Conservation (phyloP, 805 yeast species). For the Myxozyma monticola region DNA sequence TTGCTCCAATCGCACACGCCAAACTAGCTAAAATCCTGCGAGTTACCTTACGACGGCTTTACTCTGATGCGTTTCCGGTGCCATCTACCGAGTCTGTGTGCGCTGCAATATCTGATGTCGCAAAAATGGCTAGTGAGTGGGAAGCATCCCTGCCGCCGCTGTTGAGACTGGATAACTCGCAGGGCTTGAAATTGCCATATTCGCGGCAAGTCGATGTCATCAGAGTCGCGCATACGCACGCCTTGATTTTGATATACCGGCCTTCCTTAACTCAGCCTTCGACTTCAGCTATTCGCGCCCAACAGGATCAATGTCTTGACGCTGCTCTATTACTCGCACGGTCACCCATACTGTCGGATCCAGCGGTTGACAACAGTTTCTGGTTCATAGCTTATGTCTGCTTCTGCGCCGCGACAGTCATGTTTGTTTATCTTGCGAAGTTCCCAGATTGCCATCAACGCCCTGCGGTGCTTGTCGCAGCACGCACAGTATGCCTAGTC, state of each 20-base stretch:
- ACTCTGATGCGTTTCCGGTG: too few relatives aligned
- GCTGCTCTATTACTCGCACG: conserved; percentile 20
- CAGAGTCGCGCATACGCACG: conserved; percentile 23
- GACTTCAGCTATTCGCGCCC: too few relatives aligned
- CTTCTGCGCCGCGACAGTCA: conserved; percentile 26
- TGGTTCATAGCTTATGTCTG: conserved; percentile 22
- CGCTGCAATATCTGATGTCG: too few relatives aligned
- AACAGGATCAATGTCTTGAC: conserved; percentile 22
- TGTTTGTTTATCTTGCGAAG: conserved; percentile 26
- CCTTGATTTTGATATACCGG: conserved; percentile 22
- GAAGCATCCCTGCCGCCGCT: conserved; percentile 14
- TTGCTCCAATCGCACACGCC: conserved; percentile 25
- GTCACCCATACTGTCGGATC: too few relatives aligned
- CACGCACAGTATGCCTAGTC: conserved; percentile 17
- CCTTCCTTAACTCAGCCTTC: conserved; percentile 16
- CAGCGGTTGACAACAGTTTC: conserved; percentile 1
- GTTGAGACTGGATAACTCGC: background rate
- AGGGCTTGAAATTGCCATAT: conserved; percentile 15
- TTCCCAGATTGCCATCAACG: conserved; percentile 6
- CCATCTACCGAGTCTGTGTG: too few relatives aligned
- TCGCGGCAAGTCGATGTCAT: conserved; percentile 20
- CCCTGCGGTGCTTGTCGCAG: conserved; percentile 5
- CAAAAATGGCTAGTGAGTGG: too few relatives aligned
- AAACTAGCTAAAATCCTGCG: conserved; percentile 18
- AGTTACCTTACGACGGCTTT: conserved; percentile 6